Conservation (phyloP, 805 yeast genomes). For the Metschnikowia aberdeeniae region DNA sequence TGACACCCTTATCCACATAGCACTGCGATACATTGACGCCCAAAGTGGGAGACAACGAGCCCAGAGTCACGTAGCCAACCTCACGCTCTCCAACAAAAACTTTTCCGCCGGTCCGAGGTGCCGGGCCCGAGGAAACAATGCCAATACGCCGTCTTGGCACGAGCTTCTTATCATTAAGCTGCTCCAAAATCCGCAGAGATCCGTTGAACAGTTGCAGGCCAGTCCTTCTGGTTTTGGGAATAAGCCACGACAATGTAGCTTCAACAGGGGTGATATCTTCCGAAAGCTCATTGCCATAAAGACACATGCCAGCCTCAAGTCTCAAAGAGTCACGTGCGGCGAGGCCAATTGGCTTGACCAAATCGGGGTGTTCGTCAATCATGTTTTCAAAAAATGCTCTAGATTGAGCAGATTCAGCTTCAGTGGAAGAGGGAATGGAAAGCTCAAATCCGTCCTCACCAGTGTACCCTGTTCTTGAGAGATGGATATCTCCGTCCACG, state of each 20-base stretch:
- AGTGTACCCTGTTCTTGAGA: conserved; percentile 96
- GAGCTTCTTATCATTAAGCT: conserved; percentile 60
- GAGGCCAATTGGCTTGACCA: conserved; percentile 82
- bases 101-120: conserved; percentile 80
- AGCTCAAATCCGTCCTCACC: conserved; percentile 98
- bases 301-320: conserved; percentile 97
- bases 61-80: conserved; percentile 57
- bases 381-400: conserved; percentile 58
- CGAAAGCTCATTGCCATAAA: conserved; percentile 88
- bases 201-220: conserved; percentile 66
- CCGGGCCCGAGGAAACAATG: conserved; percentile 73
- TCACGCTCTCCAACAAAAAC: conserved; percentile 53
- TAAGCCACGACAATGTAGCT: conserved; percentile 84
- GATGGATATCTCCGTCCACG: conserved; percentile 51
- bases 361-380: conserved; percentile 46
- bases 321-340: conserved; percentile 98
- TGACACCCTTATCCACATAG: conserved; percentile 68
- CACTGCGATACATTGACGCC: conserved; percentile 89
- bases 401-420: conserved; percentile 43
- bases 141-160: conserved; percentile 69
- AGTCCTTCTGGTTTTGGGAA: conserved; percentile 73
- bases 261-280: conserved; percentile 83
- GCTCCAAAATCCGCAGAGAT: conserved; percentile 59
- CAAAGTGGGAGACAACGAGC: conserved; percentile 57
- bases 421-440: conserved; percentile 54